Evolutionary conservation across 2,329 filamentous ascomycete species (phyloP).

Genomic region (Fusarium decemcellulare): DNA sequence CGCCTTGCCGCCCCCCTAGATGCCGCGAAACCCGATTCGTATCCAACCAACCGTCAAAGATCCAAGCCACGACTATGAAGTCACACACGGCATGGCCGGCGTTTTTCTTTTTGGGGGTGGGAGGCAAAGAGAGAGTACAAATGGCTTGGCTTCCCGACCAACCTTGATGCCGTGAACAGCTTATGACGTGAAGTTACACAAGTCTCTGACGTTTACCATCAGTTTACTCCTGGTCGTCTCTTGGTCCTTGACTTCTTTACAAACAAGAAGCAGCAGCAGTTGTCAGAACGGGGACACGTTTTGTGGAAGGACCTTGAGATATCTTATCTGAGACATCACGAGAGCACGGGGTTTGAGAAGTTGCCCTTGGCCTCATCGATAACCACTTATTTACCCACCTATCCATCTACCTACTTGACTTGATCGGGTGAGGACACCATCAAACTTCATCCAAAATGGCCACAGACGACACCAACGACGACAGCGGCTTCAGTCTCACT

Average conservation of each 20-base stretch:
- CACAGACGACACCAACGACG: conserved; percentile 25
- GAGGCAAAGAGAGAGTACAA: conserved; percentile 30
- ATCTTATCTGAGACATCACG: background rate
- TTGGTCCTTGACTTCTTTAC: conserved; percentile 1
- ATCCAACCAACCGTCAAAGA: conserved; percentile 22
- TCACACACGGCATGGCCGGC: conserved; percentile 29
- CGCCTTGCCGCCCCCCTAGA: background rate
- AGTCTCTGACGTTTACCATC: conserved; percentile 32
- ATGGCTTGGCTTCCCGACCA: conserved; percentile 13
- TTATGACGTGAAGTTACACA: conserved; percentile 33
- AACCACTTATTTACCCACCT: background rate
- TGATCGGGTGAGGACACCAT: background rate
- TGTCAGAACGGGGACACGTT: background rate
- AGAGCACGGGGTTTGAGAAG: background rate
- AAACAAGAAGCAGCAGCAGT: background rate
- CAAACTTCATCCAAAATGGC: conserved; percentile 21
- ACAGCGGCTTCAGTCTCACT: conserved; percentile 48
- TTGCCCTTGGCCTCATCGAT: background rate
- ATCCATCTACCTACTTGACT: background rate
- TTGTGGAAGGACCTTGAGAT: background rate
- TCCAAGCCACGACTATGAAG: conserved; percentile 42
- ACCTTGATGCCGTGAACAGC: background rate
- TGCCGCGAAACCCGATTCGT: conserved; percentile 15
- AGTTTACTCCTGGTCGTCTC: background rate
- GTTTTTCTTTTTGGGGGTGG: conserved; percentile 4